phyloP scores from a whole-genome alignment of 768 basidiomycete genomes.

The Leccinum subtestaceum region DNA sequence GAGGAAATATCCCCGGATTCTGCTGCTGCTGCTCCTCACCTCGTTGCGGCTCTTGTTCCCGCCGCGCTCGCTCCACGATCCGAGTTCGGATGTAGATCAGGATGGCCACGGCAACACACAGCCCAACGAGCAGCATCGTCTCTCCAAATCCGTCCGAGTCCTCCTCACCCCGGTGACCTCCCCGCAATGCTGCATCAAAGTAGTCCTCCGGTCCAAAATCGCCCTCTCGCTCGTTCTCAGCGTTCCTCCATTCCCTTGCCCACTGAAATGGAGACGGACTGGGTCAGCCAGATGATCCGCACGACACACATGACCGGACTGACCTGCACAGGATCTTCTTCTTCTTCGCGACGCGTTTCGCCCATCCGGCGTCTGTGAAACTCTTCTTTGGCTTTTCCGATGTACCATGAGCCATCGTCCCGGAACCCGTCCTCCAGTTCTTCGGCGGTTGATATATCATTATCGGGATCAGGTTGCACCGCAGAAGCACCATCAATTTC shows the following conservation, averaged over 20 bases:
- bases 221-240: constrained; percentile 67
- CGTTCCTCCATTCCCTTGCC: constrained; percentile 71
- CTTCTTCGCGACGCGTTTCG: constrained; percentile 44
- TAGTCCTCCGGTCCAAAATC: constrained; percentile 84
- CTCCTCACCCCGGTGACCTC: constrained; percentile 59
- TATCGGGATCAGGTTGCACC: background rate
- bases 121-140: constrained; percentile 71
- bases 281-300: constrained; percentile 1
- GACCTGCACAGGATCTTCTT: constrained; percentile 74
- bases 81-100: constrained; percentile 79
- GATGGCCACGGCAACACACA: constrained; percentile 71
- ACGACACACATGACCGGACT: constrained; percentile 16
- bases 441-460: constrained; percentile 17
- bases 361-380: constrained; percentile 56
- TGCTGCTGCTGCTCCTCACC: constrained; percentile 30
- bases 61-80: constrained; percentile 68
- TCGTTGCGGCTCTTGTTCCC: constrained; percentile 53
- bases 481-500: constrained; percentile 26
- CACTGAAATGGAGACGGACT: constrained; percentile 45
- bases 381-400: constrained; percentile 80
- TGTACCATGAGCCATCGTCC: constrained; percentile 72
- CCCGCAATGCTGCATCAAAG: constrained; percentile 64
- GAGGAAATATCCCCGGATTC: constrained; percentile 53
- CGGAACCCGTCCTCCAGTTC: constrained; percentile 29
- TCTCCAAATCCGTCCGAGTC: constrained; percentile 71